Evolutionary conservation across 371 early-diverging fungal genomes (phyloP).

Genomic region (Mortierella sp.): DNA sequence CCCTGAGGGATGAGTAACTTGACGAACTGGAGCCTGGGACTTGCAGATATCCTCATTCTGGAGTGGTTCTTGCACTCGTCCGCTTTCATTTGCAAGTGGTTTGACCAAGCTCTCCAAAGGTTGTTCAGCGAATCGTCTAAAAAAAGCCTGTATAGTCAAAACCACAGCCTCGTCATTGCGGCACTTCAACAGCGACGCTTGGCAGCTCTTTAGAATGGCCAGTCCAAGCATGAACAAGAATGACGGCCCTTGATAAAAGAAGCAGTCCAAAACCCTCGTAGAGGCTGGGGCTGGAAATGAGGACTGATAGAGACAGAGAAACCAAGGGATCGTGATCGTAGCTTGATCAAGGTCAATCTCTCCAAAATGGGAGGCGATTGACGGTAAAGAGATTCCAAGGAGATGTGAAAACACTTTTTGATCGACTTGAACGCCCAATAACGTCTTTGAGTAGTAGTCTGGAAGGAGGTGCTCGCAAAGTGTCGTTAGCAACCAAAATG

Average conservation of each 20-base stretch:
- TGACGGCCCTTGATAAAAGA: conserved; percentile 70
- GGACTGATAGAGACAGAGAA: conserved; percentile 72
- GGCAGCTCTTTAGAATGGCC: conserved; percentile 71
- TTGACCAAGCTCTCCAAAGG: neutral
- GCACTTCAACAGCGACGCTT: conserved; percentile 59
- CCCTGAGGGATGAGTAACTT: neutral
- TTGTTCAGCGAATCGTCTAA: conserved; percentile 21
- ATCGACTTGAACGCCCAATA: conserved; percentile 76
- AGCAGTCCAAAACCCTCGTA: conserved; percentile 57
- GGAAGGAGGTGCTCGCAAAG: conserved; percentile 63
- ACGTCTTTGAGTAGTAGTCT: conserved; percentile 74
- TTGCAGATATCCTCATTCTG: neutral
- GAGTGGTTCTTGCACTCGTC: neutral
- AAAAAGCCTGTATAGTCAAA: conserved; percentile 30
- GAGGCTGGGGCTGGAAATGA: conserved; percentile 61
- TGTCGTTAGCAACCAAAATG: conserved; percentile 72
- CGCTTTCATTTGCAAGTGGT: neutral
- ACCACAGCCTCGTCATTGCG: conserved; percentile 66
- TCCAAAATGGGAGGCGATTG: conserved; percentile 61
- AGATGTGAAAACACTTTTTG: conserved; percentile 69
- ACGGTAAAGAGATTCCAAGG: conserved; percentile 64
- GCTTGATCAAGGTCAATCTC: conserved; percentile 69
- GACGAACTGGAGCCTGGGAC: neutral
- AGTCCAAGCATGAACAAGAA: conserved; percentile 73
- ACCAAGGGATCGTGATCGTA: conserved; percentile 76